phyloP scores from a whole-genome alignment of 1,284 basidiomycete genomes.

The Mycena sp. region DNA sequence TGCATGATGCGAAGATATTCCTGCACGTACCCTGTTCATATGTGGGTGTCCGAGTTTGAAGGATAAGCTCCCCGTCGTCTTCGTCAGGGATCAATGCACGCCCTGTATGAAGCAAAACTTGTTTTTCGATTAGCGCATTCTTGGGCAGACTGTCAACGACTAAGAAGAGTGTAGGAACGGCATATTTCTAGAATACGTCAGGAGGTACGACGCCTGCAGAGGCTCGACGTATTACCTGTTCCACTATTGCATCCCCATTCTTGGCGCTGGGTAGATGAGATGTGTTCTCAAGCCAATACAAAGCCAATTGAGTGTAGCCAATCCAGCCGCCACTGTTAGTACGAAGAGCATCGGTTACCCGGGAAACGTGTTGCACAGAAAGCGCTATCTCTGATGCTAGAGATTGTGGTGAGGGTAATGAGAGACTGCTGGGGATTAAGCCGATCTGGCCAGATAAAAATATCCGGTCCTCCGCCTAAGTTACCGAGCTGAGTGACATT shows the following conservation, averaged over 20 bases:
- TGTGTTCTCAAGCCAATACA: slow-evolving; percentile 71
- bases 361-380: slow-evolving; percentile 82
- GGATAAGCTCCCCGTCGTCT: slow-evolving; percentile 50
- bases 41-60: slow-evolving; percentile 46
- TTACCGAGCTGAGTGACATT: neutral
- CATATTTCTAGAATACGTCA: slow-evolving; percentile 27
- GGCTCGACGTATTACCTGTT: slow-evolving; percentile 3
- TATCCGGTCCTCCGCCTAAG: slow-evolving; percentile 75
- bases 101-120: slow-evolving; percentile 74
- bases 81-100: slow-evolving; percentile 57
- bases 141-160: slow-evolving; percentile 81
- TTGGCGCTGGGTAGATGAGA: slow-evolving; percentile 53
- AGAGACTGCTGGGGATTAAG: slow-evolving; percentile 79
- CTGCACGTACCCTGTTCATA: slow-evolving; percentile 51
- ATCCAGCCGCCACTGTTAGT: slow-evolving; percentile 69
- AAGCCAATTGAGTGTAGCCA: slow-evolving; percentile 65
- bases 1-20: neutral
- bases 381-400: slow-evolving; percentile 77
- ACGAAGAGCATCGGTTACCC: slow-evolving; percentile 70
- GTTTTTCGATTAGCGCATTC: slow-evolving; percentile 78
- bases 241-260: slow-evolving; percentile 16
- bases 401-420: slow-evolving; percentile 69
- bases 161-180: slow-evolving; percentile 69
- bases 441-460: slow-evolving; percentile 97
- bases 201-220: neutral